Base-by-base conservation (phyloP, 1,284 basidiomycete species). In the Golubevia sp. region DNA sequence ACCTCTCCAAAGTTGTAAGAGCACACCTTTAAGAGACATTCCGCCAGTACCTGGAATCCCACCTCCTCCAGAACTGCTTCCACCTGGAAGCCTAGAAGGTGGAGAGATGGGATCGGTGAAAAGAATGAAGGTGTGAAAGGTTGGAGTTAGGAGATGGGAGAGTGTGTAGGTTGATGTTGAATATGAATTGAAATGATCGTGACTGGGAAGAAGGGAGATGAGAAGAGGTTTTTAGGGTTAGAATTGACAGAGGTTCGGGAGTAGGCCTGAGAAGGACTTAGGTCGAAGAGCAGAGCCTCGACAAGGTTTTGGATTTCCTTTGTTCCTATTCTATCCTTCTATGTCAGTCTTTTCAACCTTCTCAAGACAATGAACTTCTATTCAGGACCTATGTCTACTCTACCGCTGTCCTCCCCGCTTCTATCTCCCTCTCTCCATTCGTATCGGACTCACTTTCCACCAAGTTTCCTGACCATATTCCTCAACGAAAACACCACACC, bases 391-490 rank as follows among this genome's bases (percentile, higher is more conserved):
- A 8, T 18, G n/a, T 34, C 21, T 13, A 38, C 8, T 15, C 4
- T 23, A 26, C 7, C 7, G 6, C 50, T 4, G 20, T 50, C 62
- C 38, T 11, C 48, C 23, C 52, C 58, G 25, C 25, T 56, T 60
- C 49, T 24, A 26, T 70, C 66, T 5, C 55, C 58, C 13, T n/a
- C n/a, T n/a, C n/a, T n/a, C n/a, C n/a, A n/a, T n/a, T n/a, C 54
- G 20, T 21, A 11, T 2, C 21, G 3, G 20, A 65, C 71, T 72
- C 53, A 70, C 65, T 70, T 65, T 56, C 73, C 77, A 11, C 75
- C 75, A 6, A 99, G 84, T 85, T 97, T 98, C 86, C 91, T 95
- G 79, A 95, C 88, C 93, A 99, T 95, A 84, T 94, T 96, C 60
- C 94, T 86, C 70, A 99, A 84, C 5, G 93, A 96, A 59, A 97